Conservation (phyloP, 2,329 filamentous ascomycete genomes). For the Arthrobotrys iridis region DNA sequence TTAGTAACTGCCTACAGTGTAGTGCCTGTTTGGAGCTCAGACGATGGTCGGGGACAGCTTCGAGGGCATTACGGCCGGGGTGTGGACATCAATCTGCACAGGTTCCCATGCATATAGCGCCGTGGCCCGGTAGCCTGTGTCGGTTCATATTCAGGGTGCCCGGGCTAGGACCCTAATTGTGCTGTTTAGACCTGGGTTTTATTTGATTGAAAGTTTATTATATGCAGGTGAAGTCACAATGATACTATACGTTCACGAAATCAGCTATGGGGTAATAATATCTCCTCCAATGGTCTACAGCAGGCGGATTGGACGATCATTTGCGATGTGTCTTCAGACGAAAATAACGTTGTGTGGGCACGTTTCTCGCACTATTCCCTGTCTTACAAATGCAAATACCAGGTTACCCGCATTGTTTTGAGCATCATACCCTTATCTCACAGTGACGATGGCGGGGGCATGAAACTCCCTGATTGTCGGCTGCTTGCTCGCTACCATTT, state of each 20-base stretch:
- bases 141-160: constrained; percentile 22
- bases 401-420: constrained; percentile 31
- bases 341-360: constrained; percentile 1
- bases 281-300: neutral
- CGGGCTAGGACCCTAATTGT: constrained; percentile 22
- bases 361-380: constrained; percentile 19
- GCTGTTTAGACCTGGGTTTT: neutral
- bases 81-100: neutral
- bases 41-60: neutral
- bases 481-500: constrained; percentile 6
- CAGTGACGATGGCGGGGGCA: constrained; percentile 43
- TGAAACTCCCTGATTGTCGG: constrained; percentile 13
- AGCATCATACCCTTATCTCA: constrained; percentile 38
- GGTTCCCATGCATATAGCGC: neutral
- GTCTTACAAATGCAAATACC: neutral
- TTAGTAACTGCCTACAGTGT: too few species aligned
- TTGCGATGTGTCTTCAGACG: constrained; percentile 9
- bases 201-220: neutral
- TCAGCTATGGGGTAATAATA: constrained; percentile 12
- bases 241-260: constrained; percentile 27
- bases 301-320: constrained; percentile 7
- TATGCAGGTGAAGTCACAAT: constrained; percentile 53
- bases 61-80: constrained; percentile 2
- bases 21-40: constrained; percentile 20
- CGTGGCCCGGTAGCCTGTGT: constrained; percentile 18